phyloP scores from a whole-genome alignment of 2,329 filamentous ascomycete genomes.

The Hymenoscyphus repandus region DNA sequence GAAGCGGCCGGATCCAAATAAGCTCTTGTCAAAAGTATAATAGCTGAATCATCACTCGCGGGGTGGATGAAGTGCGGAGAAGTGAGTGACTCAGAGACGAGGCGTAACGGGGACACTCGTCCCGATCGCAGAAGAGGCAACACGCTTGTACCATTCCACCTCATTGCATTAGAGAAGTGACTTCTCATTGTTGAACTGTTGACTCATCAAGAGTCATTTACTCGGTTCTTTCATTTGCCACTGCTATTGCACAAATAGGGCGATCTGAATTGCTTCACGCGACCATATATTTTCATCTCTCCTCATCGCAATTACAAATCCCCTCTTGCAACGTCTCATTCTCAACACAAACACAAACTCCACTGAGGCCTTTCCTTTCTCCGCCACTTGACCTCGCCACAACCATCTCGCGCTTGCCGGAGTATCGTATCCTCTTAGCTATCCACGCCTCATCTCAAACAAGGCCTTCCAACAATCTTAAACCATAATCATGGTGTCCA shows the following conservation, averaged over 20 bases:
- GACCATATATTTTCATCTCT: background rate
- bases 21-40: background rate
- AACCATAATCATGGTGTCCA: conserved; percentile 3
- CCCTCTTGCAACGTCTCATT: background rate
- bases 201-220: background rate
- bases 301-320: conserved; percentile 1
- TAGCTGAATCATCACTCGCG: background rate
- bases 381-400: background rate
- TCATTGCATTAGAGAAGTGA: background rate
- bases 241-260: background rate
- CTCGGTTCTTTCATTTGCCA: background rate
- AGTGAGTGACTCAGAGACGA: background rate
- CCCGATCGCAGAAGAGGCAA: background rate
- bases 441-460: background rate
- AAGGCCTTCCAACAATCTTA: background rate
- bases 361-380: background rate
- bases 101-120: background rate
- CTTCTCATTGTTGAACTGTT: background rate
- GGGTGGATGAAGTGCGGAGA: background rate
- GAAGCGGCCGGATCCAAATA: background rate
- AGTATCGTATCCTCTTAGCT: background rate
- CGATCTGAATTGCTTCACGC: background rate
- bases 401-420: background rate
- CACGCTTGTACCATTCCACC: background rate
- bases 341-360: background rate